Evolutionary conservation across 768 basidiomycete species (phyloP), one percentile per base, ranked within the genome.

Genomic region (Lactarius sp.): DNA sequence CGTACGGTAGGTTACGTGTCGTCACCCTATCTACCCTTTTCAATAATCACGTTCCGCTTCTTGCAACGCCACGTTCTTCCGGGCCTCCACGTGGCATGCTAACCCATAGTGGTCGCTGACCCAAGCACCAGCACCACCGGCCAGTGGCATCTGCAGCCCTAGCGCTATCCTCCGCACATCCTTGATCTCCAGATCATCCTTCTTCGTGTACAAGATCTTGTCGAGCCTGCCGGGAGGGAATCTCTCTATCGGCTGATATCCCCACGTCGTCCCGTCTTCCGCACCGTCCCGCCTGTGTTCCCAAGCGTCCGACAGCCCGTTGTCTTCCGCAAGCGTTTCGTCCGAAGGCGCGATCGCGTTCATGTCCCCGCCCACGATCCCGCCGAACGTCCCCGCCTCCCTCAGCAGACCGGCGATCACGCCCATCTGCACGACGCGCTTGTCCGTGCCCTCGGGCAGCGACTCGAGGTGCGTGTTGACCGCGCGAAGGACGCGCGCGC

Each of bases 381-480:
- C 89, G 1, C 84, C 86, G 31, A 78, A 73, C 16, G 86, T 71
- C 0, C 67, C 70, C 10, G 75, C 72, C 62, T 79, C 78, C 69
- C 76, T 78, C 68, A 90, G 70, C 70, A 83, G 71, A 27, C 78
- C 74, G 14, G 81, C 76, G 56, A 86, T 78, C 50, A 84, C 73
- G 42, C 73, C 72, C 68, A 90, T 65, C 74, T 91, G 88, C 56
- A 71, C 72, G 14, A 81, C 74, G 22, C 64, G 78, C 74, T 9
- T 61, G 44, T 22, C 67, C 65, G n/a, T 60, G 16, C 85, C 86
- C 0, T 56, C 16, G 0, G 77, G 75, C 56, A 86, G 69, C 12
- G 87, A 87, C 73, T 92, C 90, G 54, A 92, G 76, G 69, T 92
- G 89, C 31, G 88, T 88, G 71, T 90, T 91, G 33, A 83, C 81